These are phyloP conservation scores for Solanum hybrid DNA, from an alignment of 305 asterid genomes.

Conservation along the genomic window DNA sequence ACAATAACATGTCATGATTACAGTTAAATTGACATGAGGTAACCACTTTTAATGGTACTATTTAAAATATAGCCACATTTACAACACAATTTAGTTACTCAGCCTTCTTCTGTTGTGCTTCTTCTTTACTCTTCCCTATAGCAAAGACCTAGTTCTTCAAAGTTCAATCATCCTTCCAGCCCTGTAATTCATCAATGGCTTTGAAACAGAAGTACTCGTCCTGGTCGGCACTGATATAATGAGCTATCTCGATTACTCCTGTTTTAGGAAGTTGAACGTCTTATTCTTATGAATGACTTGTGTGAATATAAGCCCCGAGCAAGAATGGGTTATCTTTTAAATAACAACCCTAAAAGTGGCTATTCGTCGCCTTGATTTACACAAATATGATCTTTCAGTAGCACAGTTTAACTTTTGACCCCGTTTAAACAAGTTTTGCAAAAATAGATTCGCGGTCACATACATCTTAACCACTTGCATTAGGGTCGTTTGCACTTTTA, in stretches of 20 bases:
- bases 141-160: not conserved
- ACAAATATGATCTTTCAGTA: not conserved
- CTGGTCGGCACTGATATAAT: not conserved
- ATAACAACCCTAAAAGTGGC: not conserved
- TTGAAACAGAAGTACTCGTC: not conserved
- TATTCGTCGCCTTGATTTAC: not conserved
- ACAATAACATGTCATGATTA: not conserved
- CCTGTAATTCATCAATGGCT: not conserved
- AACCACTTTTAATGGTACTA: not conserved
- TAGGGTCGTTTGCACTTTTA: not conserved
- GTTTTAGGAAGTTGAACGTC: not conserved
- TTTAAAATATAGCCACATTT: not conserved
- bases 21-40: not conserved
- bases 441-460: not conserved
- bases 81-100: not conserved
- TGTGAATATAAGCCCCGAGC: not conserved
- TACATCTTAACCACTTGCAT: not conserved
- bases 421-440: not conserved
- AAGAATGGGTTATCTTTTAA: not conserved
- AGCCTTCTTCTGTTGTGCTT: not conserved
- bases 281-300: not conserved
- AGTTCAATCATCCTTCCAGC: not conserved
- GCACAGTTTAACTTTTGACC: not conserved
- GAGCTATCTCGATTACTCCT: not conserved
- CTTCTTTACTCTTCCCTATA: not conserved